These are phyloP conservation scores for Dionaea muscipula DNA, from an alignment of 179 eudicot species.

Conservation along the genomic window DNA sequence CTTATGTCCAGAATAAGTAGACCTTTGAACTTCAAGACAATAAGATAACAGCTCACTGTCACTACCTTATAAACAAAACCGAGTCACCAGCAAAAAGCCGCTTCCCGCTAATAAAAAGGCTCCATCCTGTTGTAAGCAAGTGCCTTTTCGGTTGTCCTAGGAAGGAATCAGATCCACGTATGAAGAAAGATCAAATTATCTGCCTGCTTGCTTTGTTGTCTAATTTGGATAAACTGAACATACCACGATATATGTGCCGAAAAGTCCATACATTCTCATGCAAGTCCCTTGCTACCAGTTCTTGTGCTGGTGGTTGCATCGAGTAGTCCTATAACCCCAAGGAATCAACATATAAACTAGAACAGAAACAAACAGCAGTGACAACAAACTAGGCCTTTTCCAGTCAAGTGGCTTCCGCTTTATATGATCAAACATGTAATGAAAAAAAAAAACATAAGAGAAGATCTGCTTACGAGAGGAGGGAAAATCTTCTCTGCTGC, in stretches of 20 bases:
- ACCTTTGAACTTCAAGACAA: neutral
- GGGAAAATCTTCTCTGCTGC: constrained; percentile 97
- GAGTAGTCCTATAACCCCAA: constrained; percentile 56
- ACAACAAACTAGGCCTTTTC: too few species aligned
- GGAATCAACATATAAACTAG: constrained; percentile 10
- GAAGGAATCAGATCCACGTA: neutral
- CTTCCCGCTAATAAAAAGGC: constrained; percentile 80
- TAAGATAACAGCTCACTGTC: neutral
- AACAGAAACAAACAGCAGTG: neutral
- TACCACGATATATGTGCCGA: constrained; percentile 93
- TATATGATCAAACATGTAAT: too few species aligned
- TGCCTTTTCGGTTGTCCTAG: constrained; percentile 84
- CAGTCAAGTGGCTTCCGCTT: too few species aligned
- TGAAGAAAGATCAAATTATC: neutral
- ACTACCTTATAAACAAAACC: constrained; percentile 78
- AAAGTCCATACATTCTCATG: constrained; percentile 87
- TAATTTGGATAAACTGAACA: constrained; percentile 15
- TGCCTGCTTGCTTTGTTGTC: too few species aligned
- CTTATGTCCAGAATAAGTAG: neutral
- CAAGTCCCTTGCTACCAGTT: constrained; percentile 78
- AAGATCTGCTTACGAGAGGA: constrained; percentile 46
- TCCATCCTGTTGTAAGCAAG: constrained; percentile 92
- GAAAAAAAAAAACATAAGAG: neutral
- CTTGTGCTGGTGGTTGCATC: constrained; percentile 98
- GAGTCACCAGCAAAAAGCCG: constrained; percentile 85